Evolutionary conservation across 345 rosid species (phyloP), one percentile per base, ranked within the genome.

Genomic region (Nasturtium officinale): DNA sequence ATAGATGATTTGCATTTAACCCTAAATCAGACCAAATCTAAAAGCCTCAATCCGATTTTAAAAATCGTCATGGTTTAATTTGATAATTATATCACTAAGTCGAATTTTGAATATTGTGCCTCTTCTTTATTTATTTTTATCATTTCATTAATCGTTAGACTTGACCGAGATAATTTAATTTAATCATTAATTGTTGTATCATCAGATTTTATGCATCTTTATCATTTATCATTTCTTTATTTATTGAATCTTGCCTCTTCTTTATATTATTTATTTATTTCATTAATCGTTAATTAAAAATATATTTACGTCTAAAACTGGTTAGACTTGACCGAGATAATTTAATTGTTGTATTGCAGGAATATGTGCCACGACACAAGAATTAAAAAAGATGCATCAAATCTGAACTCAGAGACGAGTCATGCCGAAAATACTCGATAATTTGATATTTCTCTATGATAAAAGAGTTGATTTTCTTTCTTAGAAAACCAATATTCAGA

Each of bases 291-390:
- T 12, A 2, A 35, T 35, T 35, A 3, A 35, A 35, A 35, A 9
- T 9, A 2, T 0, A 35, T 35, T 35, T 35, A 35, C 2, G 9
- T 46, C 9, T 23, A 1, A 17, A 48, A 3, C 18, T 0, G 12
- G 13, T 54, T 28, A 29, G 7, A 16, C 2, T 45, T 28, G 42
- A 69, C 67, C 3, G 15, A 61, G 20, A 13, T 12, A 21, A 1
- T 50, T 65, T 73, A 5, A n/a, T 57, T 74, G 65, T 29, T 61
- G 59, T 70, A 30, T 37, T 69, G 76, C 76, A 85, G 90, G 87
- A 81, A 51, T 82, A 82, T 67, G 60, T 79, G 51, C 86, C 84
- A 12, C 30, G 26, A 40, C 87, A 81, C 46, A 77, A 85, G 26
- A 68, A 25, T 5, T 47, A 9, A n/a, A 23, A 23, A 77, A 84